phyloP scores from a whole-genome alignment of 2,329 filamentous ascomycete genomes.

The Fusarium lyarnte region DNA sequence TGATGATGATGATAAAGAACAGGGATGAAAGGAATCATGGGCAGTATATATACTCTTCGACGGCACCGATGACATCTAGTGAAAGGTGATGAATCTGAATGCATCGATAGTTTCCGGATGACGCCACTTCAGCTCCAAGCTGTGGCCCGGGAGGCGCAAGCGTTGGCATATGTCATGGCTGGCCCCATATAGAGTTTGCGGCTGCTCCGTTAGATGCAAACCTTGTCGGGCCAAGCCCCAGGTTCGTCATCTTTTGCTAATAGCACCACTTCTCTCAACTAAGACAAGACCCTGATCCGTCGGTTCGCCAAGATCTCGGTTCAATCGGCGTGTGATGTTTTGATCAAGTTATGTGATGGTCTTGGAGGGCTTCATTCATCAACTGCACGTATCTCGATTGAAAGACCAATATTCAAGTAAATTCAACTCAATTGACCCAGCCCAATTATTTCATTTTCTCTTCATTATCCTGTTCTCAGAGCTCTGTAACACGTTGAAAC shows the following conservation, averaged over 20 bases:
- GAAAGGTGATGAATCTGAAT: neutral
- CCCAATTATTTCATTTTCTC: neutral
- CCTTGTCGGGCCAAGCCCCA: slow-evolving; percentile 14
- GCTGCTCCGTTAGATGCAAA: slow-evolving; percentile 5
- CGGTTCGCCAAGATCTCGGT: neutral
- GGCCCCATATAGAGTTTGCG: neutral
- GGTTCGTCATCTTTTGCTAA: slow-evolving; percentile 12
- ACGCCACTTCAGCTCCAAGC: slow-evolving; percentile 4
- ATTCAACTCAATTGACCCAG: no score
- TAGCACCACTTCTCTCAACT: neutral
- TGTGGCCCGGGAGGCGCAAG: neutral
- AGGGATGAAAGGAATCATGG: accelerated
- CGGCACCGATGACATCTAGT: neutral
- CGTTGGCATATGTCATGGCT: slow-evolving; percentile 21
- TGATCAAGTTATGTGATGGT: neutral
- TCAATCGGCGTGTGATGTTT: neutral
- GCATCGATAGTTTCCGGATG: slow-evolving; percentile 8
- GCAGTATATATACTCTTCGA: neutral
- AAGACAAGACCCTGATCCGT: neutral
- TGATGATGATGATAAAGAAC: neutral
- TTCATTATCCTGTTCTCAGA: neutral
- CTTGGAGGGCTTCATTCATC: neutral
- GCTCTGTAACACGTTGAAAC: neutral
- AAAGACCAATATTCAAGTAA: neutral
- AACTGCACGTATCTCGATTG: neutral